Base-by-base conservation (phyloP, 2,329 filamentous ascomycete genomes). In the Sporothrix mexicana region DNA sequence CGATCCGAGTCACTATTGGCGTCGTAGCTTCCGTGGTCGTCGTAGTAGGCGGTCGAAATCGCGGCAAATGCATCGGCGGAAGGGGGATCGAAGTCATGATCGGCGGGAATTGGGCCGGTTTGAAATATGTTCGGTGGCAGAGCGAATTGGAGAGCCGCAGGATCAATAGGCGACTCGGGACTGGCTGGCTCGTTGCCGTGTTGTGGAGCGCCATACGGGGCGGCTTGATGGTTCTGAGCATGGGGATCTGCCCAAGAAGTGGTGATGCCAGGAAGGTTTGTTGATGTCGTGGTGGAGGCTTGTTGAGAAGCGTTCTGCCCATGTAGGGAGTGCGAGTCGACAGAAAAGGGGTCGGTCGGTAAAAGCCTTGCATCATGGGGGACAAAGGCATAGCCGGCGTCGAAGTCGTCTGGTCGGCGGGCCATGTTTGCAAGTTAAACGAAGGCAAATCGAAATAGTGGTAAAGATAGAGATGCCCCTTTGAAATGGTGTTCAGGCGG, bases 1-100 rank as follows among this genome's bases (percentile, higher is more conserved):
- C 83, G 83, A 78, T 91, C 89, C 7, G 88, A 90, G 74, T 90
- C 87, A 62, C 47, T 51, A 84, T 81, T 71, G 82, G 80, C 20
- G 12, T 73, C 51, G 36, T 47, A 51, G 43, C 81, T 76, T 69
- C 83, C 82, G 71, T 83, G 81, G 9, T 83, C 82, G 71, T 84
- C 81, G 74, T 84, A 84, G 74, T 86, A 83, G 6, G 80, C 79
- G n/a, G 80, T 80, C 51, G 79, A 76, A 9, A 74, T 70, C 25
- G 77, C 77, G 66, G 81, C 81, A n/a, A 79, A 73, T 30, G 77
- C 77, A 62, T 81, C 80, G 36, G 78, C 78, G 6, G 71, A 71
- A 13, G 64, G 53, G 3, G 55, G 47, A 15, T 71, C 67, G 49
- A 70, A 9, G n/a, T 45, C 55, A 25, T 43, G 53, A 30, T 64